Conservation (phyloP, 2,329 filamentous ascomycete genomes). For the Teratosphaeriaceae sp. region DNA sequence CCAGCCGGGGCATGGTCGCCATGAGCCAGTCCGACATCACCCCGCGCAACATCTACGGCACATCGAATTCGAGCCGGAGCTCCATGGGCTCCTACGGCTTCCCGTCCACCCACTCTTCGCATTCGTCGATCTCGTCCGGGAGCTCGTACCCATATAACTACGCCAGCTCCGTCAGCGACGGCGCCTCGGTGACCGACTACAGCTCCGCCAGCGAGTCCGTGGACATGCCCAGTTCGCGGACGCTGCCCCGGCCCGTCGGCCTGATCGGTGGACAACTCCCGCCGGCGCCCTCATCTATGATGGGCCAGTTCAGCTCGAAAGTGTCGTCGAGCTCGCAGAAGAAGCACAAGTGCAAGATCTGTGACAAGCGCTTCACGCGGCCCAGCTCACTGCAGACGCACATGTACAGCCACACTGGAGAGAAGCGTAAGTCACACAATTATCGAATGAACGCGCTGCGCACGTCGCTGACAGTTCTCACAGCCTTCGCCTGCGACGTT, state of each 20-base stretch:
- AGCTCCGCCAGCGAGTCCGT: constrained; percentile 84
- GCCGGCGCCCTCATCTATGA: constrained; percentile 91
- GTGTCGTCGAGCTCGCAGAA: constrained; percentile 93
- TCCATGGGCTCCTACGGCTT: constrained; percentile 88
- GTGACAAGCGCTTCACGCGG: constrained; percentile 93
- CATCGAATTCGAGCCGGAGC: constrained; percentile 54
- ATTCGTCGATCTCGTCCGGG: constrained; percentile 81
- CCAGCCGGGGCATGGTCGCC: constrained; percentile 87
- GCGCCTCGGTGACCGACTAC: constrained; percentile 76
- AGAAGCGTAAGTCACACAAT: constrained; percentile 79
- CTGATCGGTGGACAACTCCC: constrained; percentile 58
- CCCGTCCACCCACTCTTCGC: constrained; percentile 73
- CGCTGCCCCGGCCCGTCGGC: constrained; percentile 71
- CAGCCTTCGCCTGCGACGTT: constrained; percentile 90
- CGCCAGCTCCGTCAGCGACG: constrained; percentile 70
- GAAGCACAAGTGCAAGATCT: constrained; percentile 99
- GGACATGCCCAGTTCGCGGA: constrained; percentile 70
- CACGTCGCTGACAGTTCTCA: constrained; percentile 14
- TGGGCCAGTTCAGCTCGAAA: constrained; percentile 97
- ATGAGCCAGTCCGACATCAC: constrained; percentile 83
- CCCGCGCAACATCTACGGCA: constrained; percentile 80
- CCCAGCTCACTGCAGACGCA: constrained; percentile 94
- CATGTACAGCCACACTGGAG: constrained; percentile 97
- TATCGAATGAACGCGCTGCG: too few relatives aligned
- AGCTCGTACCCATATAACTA: constrained; percentile 80